Conservation (phyloP, 176 grass and related monocot species). For the Puccinellia tenuiflora region DNA sequence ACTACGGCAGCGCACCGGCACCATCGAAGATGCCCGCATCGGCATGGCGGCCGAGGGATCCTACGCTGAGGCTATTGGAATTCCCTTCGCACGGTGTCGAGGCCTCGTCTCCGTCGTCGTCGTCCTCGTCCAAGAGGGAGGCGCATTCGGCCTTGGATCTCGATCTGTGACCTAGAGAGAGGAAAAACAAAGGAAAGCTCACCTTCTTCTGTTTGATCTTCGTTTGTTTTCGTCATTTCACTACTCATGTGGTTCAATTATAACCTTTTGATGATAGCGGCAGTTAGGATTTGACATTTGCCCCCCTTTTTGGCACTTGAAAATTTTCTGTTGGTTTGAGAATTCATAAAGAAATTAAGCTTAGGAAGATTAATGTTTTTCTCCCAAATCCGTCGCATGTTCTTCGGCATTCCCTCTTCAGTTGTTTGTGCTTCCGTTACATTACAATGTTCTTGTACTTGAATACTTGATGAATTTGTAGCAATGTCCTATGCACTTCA, state of each 20-base stretch:
- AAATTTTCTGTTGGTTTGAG: conserved; percentile 45
- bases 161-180: conserved; percentile 71
- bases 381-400: conserved; percentile 23
- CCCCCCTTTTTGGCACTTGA: conserved; percentile 18
- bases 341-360: conserved; percentile 41
- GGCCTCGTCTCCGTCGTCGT: conserved; percentile 48
- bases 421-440: background rate
- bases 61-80: conserved; percentile 39
- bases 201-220: conserved; percentile 39
- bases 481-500: background rate
- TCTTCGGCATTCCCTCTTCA: conserved; percentile 21
- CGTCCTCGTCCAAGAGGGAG: conserved; percentile 62
- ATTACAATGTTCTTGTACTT: conserved; percentile 21
- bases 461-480: conserved; percentile 18
- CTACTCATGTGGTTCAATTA: conserved; percentile 36
- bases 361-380: conserved; percentile 35
- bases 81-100: conserved; percentile 27
- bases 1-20: conserved; percentile 20
- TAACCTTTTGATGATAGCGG: conserved; percentile 37
- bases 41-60: conserved; percentile 43
- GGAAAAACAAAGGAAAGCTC: conserved; percentile 51
- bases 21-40: conserved; percentile 39
- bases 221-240: background rate
- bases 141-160: conserved; percentile 80
- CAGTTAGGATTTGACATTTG: conserved; percentile 45